Conservation (phyloP, 1,284 basidiomycete genomes). For the Cryptococcus maquisensis region DNA sequence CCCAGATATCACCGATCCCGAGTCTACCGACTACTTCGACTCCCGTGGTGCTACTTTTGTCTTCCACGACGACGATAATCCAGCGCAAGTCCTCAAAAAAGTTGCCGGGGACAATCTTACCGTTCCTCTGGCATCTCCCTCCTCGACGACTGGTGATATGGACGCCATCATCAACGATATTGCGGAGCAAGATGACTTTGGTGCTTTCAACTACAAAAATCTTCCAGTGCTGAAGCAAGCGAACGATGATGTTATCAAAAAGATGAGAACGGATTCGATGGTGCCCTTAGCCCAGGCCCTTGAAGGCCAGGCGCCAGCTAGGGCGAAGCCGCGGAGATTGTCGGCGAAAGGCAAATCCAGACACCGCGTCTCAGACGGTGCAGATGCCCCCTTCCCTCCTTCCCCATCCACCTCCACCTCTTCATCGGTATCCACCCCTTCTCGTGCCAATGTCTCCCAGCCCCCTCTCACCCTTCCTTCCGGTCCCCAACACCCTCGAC, state of each 20-base stretch:
- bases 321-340: conserved; percentile 26
- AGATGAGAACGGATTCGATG: conserved; percentile 58
- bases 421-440: conserved; percentile 86
- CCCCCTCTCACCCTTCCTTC: conserved; percentile 59
- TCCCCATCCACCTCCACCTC: conserved; percentile 91
- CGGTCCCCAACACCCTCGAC: conserved; percentile 59
- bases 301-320: conserved; percentile 17
- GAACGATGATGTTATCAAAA: conserved; percentile 96
- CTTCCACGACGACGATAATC: conserved; percentile 54
- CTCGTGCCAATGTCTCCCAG: conserved; percentile 59
- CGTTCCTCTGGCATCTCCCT: conserved; percentile 1
- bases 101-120: background rate
- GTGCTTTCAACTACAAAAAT: conserved; percentile 98
- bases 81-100: conserved; percentile 73
- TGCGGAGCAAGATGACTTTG: conserved; percentile 71
- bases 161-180: conserved; percentile 48
- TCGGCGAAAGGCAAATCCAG: conserved; percentile 15
- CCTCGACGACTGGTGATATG: conserved; percentile 49
- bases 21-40: conserved; percentile 99
- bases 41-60: conserved; percentile 62
- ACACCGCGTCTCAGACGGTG: conserved; percentile 22
- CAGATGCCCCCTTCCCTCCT: conserved; percentile 23
- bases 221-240: conserved; percentile 93
- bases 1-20: conserved; percentile 89
- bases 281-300: conserved; percentile 26